Percentiles rank a stretch among this genome's conserved stretches.
Conservation (phyloP, 768 basidiomycete genomes). For the Boletus rubroflammeus region DNA sequence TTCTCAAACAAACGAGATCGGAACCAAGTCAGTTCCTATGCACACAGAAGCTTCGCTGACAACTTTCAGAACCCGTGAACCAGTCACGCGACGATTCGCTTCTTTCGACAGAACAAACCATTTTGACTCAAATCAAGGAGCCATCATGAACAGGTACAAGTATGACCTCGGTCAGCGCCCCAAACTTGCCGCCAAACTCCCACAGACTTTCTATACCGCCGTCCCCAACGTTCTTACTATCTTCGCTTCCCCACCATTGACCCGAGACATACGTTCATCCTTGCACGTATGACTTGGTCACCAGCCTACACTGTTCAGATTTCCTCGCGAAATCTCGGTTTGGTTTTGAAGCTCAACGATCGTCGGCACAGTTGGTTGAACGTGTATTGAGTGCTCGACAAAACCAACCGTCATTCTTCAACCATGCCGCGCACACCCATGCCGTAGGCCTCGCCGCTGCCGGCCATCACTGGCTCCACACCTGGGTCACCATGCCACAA, state of each 20-base stretch:
- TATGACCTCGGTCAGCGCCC: background rate
- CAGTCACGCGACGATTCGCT: background rate
- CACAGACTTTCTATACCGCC: background rate
- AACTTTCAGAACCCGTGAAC: background rate
- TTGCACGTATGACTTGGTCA: too few relatives aligned
- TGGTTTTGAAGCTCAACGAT: background rate
- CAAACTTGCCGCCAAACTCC: background rate
- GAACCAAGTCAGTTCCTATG: background rate
- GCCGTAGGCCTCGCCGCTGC: background rate
- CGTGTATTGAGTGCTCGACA: background rate
- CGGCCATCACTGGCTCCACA: background rate
- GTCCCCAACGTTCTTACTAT: too few relatives aligned
- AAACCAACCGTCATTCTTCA: background rate
- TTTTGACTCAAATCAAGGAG: background rate
- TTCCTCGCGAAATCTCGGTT: background rate
- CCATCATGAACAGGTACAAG: background rate
- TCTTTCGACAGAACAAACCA: background rate
- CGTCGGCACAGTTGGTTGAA: background rate
- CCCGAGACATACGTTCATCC: background rate
- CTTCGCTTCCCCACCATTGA: background rate
- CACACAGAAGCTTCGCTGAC: too few relatives aligned
- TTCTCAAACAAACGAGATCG: background rate
- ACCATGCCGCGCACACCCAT: background rate
- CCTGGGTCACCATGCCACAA: slow-evolving; percentile 9
- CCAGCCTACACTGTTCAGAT: too few relatives aligned